Evolutionary conservation across 768 basidiomycete species (phyloP).

Genomic region (Rhodotorula sphaerocarpa): DNA sequence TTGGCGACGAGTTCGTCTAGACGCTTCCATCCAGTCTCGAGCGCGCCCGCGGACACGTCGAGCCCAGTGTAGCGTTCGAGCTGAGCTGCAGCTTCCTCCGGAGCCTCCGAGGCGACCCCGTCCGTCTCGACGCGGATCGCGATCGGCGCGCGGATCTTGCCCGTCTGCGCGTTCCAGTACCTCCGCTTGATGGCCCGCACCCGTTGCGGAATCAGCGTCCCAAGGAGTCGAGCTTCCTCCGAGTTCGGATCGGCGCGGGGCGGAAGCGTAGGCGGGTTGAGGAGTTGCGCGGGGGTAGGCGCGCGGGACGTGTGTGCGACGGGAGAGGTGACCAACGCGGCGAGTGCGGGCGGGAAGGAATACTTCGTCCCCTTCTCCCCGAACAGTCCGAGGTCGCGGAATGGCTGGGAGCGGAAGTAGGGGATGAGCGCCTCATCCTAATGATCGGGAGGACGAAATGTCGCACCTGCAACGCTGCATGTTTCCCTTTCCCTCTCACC

Average conservation of each 20-base stretch:
- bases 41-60: background rate
- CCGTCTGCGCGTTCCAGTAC: constrained; percentile 25
- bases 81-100: too few species aligned
- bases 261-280: constrained; percentile 21
- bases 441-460: background rate
- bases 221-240: constrained; percentile 35
- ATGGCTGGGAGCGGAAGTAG: constrained; percentile 4
- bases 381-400: background rate
- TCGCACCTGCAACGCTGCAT: constrained; percentile 9
- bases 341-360: constrained; percentile 17
- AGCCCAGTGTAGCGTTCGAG: too few species aligned
- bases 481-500: constrained; percentile 7
- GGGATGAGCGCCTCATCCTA: too few species aligned
- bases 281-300: constrained; percentile 14
- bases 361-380: background rate
- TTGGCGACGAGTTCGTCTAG: constrained; percentile 3
- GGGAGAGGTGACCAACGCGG: constrained; percentile 24
- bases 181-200: constrained; percentile 9
- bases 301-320: constrained; percentile 18
- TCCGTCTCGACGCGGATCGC: background rate
- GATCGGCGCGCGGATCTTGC: constrained; percentile 24
- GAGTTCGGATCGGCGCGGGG: constrained; percentile 27
- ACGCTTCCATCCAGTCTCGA: background rate
- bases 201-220: constrained; percentile 18
- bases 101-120: too few species aligned